Conservation (phyloP, 768 basidiomycete genomes). For the Lepiota brunneoincarnata region DNA sequence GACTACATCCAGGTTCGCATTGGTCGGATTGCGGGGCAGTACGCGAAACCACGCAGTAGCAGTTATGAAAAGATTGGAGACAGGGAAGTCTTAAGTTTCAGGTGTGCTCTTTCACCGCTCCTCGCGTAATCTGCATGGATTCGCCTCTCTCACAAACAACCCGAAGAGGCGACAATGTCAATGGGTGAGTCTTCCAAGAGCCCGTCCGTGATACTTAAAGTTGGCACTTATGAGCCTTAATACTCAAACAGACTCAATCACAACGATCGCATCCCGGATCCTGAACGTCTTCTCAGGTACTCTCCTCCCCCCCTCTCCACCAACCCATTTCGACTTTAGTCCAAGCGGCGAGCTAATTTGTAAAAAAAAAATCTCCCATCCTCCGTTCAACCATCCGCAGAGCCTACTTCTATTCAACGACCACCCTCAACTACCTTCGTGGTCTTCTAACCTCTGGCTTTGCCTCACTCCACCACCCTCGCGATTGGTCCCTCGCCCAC, state of each 20-base stretch:
- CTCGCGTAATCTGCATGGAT: background rate
- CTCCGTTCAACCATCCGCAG: slow-evolving; percentile 32
- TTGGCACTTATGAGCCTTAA: slow-evolving; percentile 13
- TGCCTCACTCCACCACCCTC: slow-evolving; percentile 87
- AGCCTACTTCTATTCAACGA: slow-evolving; percentile 94
- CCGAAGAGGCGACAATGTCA: slow-evolving; percentile 91
- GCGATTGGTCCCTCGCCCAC: slow-evolving; percentile 89
- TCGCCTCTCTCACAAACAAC: background rate
- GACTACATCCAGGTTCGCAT: slow-evolving; percentile 57
- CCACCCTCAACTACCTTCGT: slow-evolving; percentile 92
- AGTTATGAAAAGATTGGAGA: slow-evolving; percentile 75
- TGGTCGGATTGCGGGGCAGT: slow-evolving; percentile 94
- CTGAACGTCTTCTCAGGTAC: slow-evolving; percentile 82
- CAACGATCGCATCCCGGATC: slow-evolving; percentile 84
- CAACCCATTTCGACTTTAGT: background rate
- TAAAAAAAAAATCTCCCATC: background rate
- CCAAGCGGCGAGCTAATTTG: slow-evolving; percentile 1
- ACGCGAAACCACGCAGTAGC: slow-evolving; percentile 92
- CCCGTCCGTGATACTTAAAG: slow-evolving; percentile 13
- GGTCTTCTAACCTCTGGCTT: slow-evolving; percentile 89
- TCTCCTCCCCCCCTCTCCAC: slow-evolving; percentile 2
- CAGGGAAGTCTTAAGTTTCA: slow-evolving; percentile 79
- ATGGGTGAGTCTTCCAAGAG: slow-evolving; percentile 53
- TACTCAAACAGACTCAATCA: slow-evolving; percentile 50
- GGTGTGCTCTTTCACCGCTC: slow-evolving; percentile 43